These are phyloP conservation scores for Aureococcus anophagefferens DNA, from an alignment of 108 stramenopile genomes.

Conservation along the genomic window DNA sequence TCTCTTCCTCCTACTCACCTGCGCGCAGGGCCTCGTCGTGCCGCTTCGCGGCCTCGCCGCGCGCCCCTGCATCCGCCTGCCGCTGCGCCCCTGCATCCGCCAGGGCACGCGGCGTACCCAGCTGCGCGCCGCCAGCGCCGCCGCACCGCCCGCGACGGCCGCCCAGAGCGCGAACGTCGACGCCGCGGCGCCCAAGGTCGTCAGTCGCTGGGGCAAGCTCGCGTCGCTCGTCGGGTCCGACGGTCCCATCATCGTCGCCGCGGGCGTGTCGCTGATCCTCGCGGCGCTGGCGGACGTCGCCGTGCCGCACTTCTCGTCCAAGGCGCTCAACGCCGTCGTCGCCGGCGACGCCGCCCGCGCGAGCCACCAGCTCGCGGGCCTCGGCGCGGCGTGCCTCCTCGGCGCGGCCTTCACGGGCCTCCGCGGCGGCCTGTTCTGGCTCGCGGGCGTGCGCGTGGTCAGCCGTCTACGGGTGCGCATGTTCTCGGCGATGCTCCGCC, in stretches of 20 bases:
- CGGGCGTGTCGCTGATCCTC: background rate
- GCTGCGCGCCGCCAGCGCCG: too few species aligned
- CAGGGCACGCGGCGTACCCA: too few species aligned
- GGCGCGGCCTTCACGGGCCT: constrained; percentile 64
- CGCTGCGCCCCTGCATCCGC: too few species aligned
- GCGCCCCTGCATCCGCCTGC: too few species aligned
- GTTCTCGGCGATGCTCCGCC: constrained; percentile 50
- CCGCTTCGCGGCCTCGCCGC: too few species aligned
- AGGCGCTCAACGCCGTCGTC: background rate
- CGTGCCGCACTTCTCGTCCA: background rate
- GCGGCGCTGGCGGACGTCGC: background rate
- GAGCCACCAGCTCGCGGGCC: background rate
- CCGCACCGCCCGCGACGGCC: too few species aligned
- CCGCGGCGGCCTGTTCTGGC: constrained; percentile 72
- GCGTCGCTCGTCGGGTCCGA: background rate
- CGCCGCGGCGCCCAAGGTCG: too few species aligned
- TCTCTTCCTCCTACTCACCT: too few species aligned
- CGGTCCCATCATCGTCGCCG: background rate
- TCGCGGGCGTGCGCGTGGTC: constrained; percentile 50
- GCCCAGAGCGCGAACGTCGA: too few species aligned
- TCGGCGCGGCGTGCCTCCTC: background rate
- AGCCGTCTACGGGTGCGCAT: background rate
- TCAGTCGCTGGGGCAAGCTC: background rate
- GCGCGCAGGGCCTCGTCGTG: too few species aligned
- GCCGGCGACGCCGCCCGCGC: background rate